Evolutionary conservation across 2,329 filamentous ascomycete species (phyloP), one percentile per base, ranked within the genome.

Genomic region (Fusarium bactridioides): DNA sequence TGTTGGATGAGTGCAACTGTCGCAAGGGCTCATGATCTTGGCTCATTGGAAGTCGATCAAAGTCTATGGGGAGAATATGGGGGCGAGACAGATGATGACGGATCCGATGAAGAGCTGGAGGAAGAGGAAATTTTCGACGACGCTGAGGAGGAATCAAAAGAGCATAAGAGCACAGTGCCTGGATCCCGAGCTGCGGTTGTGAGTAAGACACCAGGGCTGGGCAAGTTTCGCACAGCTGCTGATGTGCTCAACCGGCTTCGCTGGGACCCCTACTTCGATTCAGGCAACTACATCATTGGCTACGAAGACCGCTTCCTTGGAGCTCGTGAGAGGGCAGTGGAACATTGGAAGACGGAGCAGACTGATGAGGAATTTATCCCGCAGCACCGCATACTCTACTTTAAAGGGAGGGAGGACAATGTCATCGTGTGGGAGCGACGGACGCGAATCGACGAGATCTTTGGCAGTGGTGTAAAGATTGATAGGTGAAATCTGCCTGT

Each of bases 331-430:
- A 86, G 86, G 70, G 77, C 83, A 4, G 79, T 91, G 10, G 85
- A 85, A 57, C 80, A 83, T 35, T 91, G 89, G 89, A 90, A 88
- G 81, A 83, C 81, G 21, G 89, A 91, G 74, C 86, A 88, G 79
- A 90, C 89, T 37, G 86, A 91, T 70, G 88, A 91, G 66, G 89
- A 91, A 78, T 92, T 90, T 74, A 91, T 92, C 61, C 90, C 90
- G 11, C 88, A 91, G 79, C 89, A 91, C 75, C 83, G 89, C 21
- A 89, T 91, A 69, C 77, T 89, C 62, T 91, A 89, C 77, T 91
- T 91, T 75, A 88, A 85, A 78, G 82, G 85, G 16, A 84, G 79
- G 76, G 86, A 83, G 63, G 87, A 88, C 66, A 83, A 83, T 0
- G 77, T 76, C 9, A 78, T 86, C n/a, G 82, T 90, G 8, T 91